phyloP scores from a whole-genome alignment of 2,329 filamentous ascomycete species.

The Ustulina deusta region DNA sequence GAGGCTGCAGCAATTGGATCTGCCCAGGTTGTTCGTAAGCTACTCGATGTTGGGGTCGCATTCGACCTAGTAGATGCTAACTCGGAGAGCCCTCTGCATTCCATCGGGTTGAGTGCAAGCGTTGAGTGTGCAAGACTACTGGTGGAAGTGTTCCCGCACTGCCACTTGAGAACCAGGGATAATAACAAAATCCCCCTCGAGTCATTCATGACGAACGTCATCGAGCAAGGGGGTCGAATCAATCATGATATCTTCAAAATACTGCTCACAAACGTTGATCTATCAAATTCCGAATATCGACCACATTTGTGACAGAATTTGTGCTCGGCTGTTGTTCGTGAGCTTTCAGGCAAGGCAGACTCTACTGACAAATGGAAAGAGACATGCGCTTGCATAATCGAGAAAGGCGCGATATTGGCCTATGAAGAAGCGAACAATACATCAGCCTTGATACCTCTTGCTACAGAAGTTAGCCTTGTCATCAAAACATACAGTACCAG shows the following conservation, averaged over 20 bases:
- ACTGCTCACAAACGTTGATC: not conserved
- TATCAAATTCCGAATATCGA: not conserved
- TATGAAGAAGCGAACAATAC: not conserved
- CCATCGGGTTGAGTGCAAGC: not conserved
- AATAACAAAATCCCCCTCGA: not conserved
- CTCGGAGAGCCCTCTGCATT: conserved; percentile 10
- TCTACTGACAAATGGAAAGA: not conserved
- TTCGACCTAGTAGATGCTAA: conserved; percentile 2
- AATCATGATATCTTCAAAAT: not conserved
- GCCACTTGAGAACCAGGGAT: not conserved
- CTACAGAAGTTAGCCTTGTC: not conserved
- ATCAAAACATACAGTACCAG: not conserved
- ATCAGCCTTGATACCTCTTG: not conserved
- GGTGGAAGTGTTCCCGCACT: conserved; percentile 8
- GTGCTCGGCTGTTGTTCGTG: not conserved
- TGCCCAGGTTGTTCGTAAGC: conserved; percentile 5
- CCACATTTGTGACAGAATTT: not conserved
- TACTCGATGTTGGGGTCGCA: not conserved
- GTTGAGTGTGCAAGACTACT: conserved; percentile 5
- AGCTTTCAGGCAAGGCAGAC: not conserved
- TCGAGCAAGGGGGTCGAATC: not conserved
- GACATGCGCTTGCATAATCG: not conserved
- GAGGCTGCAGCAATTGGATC: conserved; percentile 7
- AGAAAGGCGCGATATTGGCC: not conserved
- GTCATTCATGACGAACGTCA: not conserved